Conservation (phyloP, 352 stramenopile species). For the Pythium chondricola region DNA sequence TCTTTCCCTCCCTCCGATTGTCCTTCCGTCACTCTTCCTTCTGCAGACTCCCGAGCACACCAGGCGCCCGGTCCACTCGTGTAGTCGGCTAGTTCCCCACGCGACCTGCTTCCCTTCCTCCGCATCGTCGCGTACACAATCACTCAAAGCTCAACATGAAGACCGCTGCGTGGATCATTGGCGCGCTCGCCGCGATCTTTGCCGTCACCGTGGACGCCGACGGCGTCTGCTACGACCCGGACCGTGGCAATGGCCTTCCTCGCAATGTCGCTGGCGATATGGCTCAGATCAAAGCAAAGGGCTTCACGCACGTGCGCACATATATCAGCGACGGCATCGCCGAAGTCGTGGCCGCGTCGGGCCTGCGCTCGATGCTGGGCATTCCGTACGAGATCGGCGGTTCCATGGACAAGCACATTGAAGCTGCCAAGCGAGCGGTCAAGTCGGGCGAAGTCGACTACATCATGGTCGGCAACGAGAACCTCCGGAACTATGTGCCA, state of each 20-base stretch:
- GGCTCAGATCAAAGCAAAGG: conserved; percentile 34
- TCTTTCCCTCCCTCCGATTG: no score
- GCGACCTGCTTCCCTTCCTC: neutral
- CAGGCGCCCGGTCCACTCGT: neutral
- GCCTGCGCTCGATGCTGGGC: conserved; percentile 39
- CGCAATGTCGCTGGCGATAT: conserved; percentile 42
- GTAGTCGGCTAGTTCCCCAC: conserved; percentile 9
- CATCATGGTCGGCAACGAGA: conserved; percentile 73
- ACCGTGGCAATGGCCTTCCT: conserved; percentile 28
- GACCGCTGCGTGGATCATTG: conserved; percentile 23
- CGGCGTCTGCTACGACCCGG: conserved; percentile 64
- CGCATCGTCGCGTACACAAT: conserved; percentile 6
- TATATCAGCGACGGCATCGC: conserved; percentile 63
- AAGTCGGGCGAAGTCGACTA: conserved; percentile 35
- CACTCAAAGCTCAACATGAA: conserved; percentile 27
- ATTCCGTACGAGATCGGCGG: conserved; percentile 45
- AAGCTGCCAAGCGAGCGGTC: conserved; percentile 30
- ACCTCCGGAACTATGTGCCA: conserved; percentile 33
- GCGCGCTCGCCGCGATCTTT: conserved; percentile 29
- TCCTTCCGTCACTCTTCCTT: conserved; percentile 20
- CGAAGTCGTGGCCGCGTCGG: conserved; percentile 36
- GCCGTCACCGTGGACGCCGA: conserved; percentile 38
- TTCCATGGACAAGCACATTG: conserved; percentile 31
- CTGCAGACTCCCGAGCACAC: conserved; percentile 13
- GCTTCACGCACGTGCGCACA: conserved; percentile 59